These are phyloP conservation scores for Bruguiera parviflora DNA, from an alignment of 345 rosid genomes.

Conservation along the genomic window DNA sequence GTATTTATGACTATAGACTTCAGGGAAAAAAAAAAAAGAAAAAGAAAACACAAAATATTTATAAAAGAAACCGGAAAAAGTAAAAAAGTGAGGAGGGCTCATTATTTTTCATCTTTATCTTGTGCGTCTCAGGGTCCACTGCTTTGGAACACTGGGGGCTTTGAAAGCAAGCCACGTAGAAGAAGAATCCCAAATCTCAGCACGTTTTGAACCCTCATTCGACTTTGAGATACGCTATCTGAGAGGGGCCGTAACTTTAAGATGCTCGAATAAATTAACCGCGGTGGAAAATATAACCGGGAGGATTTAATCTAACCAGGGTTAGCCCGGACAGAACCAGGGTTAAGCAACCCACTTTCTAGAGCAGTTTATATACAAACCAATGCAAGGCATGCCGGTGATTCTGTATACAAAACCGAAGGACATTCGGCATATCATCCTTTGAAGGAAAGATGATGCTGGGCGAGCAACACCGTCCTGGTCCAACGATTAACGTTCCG, in stretches of 20 bases:
- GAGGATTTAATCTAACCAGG: conserved; percentile 34
- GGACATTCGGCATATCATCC: not conserved
- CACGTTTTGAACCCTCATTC: conserved; percentile 6
- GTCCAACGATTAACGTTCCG: conserved; percentile 50
- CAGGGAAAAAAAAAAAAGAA: too few species aligned
- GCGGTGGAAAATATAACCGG: conserved; percentile 26
- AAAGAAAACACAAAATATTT: not conserved
- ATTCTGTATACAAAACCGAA: conserved; percentile 16
- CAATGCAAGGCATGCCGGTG: conserved; percentile 34
- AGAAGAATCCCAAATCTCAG: too few species aligned
- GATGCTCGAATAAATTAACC: conserved; percentile 24
- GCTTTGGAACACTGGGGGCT: conserved; percentile 28
- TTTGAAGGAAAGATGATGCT: conserved; percentile 50
- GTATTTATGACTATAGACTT: too few species aligned
- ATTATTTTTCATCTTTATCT: conserved; percentile 19
- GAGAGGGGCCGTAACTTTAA: not conserved
- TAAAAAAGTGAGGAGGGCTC: not conserved
- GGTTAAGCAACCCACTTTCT: conserved; percentile 28
- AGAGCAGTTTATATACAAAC: conserved; percentile 43
- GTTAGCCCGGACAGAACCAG: conserved; percentile 34
- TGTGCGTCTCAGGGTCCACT: conserved; percentile 31
- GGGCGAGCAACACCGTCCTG: conserved; percentile 52
- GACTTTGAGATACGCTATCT: not conserved
- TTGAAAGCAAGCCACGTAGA: not conserved
- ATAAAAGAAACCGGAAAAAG: not conserved